phyloP scores from a whole-genome alignment of 23 red algal species.

The Gracilaria vermiculophylla region DNA sequence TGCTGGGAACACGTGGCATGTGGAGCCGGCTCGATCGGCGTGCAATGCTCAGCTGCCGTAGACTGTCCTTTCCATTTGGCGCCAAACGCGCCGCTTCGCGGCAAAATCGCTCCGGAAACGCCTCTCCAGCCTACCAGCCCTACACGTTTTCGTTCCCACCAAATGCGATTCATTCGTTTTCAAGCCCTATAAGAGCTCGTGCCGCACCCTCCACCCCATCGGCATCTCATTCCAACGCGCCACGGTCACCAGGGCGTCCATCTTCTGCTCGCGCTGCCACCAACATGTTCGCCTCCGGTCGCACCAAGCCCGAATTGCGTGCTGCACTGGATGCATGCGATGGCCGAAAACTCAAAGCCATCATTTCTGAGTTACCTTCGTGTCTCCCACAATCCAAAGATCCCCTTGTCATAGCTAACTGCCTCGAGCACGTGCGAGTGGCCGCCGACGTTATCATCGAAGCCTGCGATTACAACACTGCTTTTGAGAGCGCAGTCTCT shows the following conservation, averaged over 20 bases:
- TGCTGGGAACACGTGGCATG: background rate
- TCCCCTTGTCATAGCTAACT: background rate
- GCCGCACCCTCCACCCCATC: too few species aligned
- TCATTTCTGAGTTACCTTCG: background rate
- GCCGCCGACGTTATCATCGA: conserved; percentile 26
- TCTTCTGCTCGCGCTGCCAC: background rate
- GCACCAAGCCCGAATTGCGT: background rate
- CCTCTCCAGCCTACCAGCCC: background rate
- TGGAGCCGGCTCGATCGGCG: background rate
- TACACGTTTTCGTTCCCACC: background rate
- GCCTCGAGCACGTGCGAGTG: conserved; percentile 14
- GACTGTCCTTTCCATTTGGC: background rate
- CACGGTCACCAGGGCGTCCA: too few species aligned
- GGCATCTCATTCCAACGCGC: too few species aligned
- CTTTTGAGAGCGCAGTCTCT: background rate
- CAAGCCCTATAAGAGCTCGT: background rate
- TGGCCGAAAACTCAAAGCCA: background rate
- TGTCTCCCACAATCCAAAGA: background rate
- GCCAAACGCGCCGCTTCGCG: background rate
- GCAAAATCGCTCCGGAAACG: background rate
- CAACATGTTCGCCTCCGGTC: background rate
- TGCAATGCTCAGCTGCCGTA: background rate
- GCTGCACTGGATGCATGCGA: background rate
- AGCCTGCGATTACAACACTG: background rate
- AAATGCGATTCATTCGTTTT: too few species aligned